Percentiles rank a stretch among this genome's conserved stretches.
Evolutionary conservation across 345 rosid genomes (phyloP).

Genomic region (Tarenaya hassleriana): DNA sequence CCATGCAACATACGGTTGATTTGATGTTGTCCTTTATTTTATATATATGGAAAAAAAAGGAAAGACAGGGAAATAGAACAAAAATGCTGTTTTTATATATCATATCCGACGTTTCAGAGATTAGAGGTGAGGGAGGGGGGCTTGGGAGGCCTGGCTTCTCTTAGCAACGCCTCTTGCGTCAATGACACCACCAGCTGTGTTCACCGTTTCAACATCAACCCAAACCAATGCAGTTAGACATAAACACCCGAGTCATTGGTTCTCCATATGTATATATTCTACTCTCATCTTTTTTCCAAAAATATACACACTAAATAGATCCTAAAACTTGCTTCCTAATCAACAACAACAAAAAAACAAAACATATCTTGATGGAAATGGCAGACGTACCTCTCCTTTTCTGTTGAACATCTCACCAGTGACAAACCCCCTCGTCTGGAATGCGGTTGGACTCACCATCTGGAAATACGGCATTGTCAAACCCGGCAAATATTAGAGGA

Average conservation of each 20-base stretch:
- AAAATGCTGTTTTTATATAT: not conserved
- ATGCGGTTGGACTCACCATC: conserved; percentile 63
- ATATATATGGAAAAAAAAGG: too few relatives aligned
- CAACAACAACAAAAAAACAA: not conserved
- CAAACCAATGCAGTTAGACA: too few relatives aligned
- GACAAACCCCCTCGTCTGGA: conserved; percentile 65
- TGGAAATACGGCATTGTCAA: conserved; percentile 18
- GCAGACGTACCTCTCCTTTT: conserved; percentile 63
- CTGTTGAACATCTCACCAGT: conserved; percentile 64
- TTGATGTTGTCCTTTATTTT: too few relatives aligned
- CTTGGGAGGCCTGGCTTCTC: conserved; percentile 37
- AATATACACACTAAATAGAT: not conserved
- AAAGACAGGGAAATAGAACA: not conserved
- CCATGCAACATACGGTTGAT: too few relatives aligned
- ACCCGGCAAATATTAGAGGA: not conserved
- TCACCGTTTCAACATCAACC: not conserved
- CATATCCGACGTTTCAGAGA: conserved; percentile 38
- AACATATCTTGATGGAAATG: conserved; percentile 13
- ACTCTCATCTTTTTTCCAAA: not conserved
- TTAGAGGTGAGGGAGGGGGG: conserved; percentile 44
- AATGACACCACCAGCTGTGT: conserved; percentile 72
- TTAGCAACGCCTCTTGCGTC: conserved; percentile 75
- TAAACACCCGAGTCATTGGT: not conserved
- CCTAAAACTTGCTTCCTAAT: not conserved
- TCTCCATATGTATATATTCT: conserved; percentile 5